Base-by-base conservation (phyloP, 495 filamentous ascomycete genomes). In the Bathelium albidoporum region DNA sequence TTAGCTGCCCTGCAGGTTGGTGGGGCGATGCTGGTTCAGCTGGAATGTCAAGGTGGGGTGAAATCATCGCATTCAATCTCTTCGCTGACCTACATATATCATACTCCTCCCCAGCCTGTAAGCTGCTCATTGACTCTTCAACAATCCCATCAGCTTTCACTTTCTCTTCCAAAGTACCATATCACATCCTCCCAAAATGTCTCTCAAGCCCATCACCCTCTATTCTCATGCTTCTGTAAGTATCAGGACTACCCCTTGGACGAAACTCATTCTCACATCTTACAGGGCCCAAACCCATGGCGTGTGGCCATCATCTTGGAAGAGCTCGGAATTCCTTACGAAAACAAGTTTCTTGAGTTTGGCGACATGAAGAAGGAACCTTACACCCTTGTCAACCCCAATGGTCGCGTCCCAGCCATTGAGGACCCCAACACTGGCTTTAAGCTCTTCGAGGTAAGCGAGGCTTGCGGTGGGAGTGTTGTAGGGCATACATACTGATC, bases 351-450 rank as follows among this genome's bases (percentile, higher is more conserved):
- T 20, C 16, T 68, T 11, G 61, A 64, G 14, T 44, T 64, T 39
- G 24, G 44, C 32, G 59, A 65, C 1, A 1, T 69, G 34, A 72
- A 72, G 52, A 7, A 63, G 52, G 55, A 63, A 18, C 49, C 60
- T 24, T 72, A 39, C 64, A 29, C 61, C 59, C 53, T 2, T 29
- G 31, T 77, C 59, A 77, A 77, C 62, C 74, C 74, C 3, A 79
- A 79, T 53, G 76, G 76, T 14, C 73, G 75, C 12, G 66, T 77
- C 0, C 39, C 67, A 3, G 71, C 74, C 2, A 76, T 80, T 52
- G 64, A 75, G 41, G 77, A 78, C 62, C 78, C 75, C 0, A 79
- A 80, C 60, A 78, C 71, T 1, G 71, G 65, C 14, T 62, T 78
- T 32, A 73, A 65, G 5, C 44, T 78, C 2, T 81, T 72, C 68